phyloP scores from a whole-genome alignment of 805 yeast species.

The Saccharomycopsis schoenii region DNA sequence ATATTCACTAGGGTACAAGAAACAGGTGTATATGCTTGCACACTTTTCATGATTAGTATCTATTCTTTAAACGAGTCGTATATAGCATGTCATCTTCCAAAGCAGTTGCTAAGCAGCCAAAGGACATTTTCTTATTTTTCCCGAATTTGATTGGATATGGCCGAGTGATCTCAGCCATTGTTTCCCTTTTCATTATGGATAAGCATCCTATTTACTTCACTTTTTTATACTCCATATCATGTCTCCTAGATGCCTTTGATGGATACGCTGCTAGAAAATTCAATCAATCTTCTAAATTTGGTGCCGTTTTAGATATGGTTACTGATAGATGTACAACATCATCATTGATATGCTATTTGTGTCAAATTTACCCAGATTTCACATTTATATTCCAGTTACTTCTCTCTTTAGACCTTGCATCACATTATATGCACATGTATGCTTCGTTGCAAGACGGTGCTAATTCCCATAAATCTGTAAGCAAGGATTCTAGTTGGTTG shows the following conservation, averaged over 20 bases:
- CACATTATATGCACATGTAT: slow-evolving; percentile 98
- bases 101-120: slow-evolving; percentile 19
- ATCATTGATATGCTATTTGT: slow-evolving; percentile 78
- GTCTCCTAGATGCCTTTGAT: slow-evolving; percentile 90
- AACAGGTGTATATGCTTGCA: too few species aligned
- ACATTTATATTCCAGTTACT: slow-evolving; percentile 69
- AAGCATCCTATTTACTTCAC: slow-evolving; percentile 75
- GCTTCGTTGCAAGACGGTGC: slow-evolving; percentile 79
- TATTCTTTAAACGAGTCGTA: too few species aligned
- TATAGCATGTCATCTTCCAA: background rate
- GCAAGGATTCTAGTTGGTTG: slow-evolving; percentile 57
- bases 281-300: slow-evolving; percentile 87
- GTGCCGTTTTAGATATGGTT: slow-evolving; percentile 98
- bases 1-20: too few species aligned
- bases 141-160: slow-evolving; percentile 90
- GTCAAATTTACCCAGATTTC: slow-evolving; percentile 26
- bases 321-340: slow-evolving; percentile 97
- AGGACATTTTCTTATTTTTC: slow-evolving; percentile 62
- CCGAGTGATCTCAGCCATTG: slow-evolving; percentile 71
- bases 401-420: slow-evolving; percentile 77
- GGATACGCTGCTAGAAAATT: slow-evolving; percentile 89
- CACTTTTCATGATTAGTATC: too few species aligned
- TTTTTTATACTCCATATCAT: slow-evolving; percentile 71
- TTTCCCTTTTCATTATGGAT: slow-evolving; percentile 76
- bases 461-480: slow-evolving; percentile 74